Evolutionary conservation across 768 basidiomycete genomes (phyloP).

Genomic region (Gloeostereum incarnatum): DNA sequence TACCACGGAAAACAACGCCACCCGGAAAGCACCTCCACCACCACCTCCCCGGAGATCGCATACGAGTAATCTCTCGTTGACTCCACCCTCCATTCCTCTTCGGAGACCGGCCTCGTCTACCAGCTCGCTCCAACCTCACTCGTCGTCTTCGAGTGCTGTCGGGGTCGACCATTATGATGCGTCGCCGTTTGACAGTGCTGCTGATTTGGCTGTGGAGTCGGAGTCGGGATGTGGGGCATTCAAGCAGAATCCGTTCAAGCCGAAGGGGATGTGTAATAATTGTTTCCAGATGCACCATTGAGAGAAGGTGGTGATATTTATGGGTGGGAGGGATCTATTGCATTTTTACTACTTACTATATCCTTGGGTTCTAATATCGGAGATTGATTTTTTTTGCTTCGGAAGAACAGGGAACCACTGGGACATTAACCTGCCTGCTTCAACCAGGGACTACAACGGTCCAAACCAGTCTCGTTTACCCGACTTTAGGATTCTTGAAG

Average conservation of each 20-base stretch:
- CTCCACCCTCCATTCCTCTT: constrained; percentile 42
- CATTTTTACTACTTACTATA: not conserved
- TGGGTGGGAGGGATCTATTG: not conserved
- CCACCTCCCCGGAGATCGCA: constrained; percentile 52
- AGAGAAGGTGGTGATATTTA: constrained; percentile 1
- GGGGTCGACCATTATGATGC: constrained; percentile 34
- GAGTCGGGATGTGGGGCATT: constrained; percentile 37
- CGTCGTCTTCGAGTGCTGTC: constrained; percentile 25
- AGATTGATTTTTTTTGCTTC: not conserved
- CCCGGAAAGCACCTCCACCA: constrained; percentile 50
- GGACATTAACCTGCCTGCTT: constrained; percentile 10
- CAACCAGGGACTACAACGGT: no score
- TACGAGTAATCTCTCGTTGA: constrained; percentile 13
- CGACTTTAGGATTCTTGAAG: no score
- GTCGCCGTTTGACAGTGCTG: constrained; percentile 60
- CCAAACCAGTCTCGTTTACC: no score
- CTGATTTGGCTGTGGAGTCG: constrained; percentile 26
- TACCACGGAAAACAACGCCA: no score
- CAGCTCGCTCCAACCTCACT: constrained; percentile 16
- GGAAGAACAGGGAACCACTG: not conserved
- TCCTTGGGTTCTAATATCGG: not conserved
- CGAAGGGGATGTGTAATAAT: constrained; percentile 54
- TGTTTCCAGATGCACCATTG: constrained; percentile 53
- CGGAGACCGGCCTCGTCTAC: constrained; percentile 20
- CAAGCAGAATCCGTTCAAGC: constrained; percentile 61